Percentiles rank a stretch among this genome's conserved stretches.
Evolutionary conservation across 2,329 filamentous ascomycete genomes (phyloP).

Genomic region (Fusarium sp.): DNA sequence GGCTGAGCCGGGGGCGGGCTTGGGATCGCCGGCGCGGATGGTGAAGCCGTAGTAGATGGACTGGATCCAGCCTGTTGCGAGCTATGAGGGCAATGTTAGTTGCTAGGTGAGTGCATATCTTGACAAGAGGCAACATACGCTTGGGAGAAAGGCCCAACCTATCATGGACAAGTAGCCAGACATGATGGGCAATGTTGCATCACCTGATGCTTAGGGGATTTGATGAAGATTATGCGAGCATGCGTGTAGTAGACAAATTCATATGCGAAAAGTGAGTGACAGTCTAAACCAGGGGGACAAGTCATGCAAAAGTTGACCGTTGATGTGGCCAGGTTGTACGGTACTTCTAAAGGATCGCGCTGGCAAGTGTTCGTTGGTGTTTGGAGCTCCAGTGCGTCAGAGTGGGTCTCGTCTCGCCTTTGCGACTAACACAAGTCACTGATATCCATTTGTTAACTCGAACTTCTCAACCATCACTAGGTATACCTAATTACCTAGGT

Average conservation of each 20-base stretch:
- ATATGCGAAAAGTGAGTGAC: not conserved
- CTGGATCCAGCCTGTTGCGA: slow-evolving; percentile 84
- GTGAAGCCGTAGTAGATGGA: slow-evolving; percentile 88
- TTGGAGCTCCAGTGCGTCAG: slow-evolving; percentile 46
- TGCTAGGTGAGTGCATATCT: slow-evolving; percentile 2
- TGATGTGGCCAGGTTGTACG: slow-evolving; percentile 44
- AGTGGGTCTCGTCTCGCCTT: slow-evolving; percentile 42
- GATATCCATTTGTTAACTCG: slow-evolving; percentile 5
- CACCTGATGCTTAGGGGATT: slow-evolving; percentile 19
- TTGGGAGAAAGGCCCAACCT: slow-evolving; percentile 71
- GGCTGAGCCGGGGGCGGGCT: slow-evolving; percentile 78
- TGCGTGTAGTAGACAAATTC: slow-evolving; percentile 4
- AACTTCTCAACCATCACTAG: not conserved
- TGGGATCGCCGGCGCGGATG: slow-evolving; percentile 89
- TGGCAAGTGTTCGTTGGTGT: slow-evolving; percentile 34
- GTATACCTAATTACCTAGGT: too few relatives aligned
- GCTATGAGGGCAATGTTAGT: slow-evolving; percentile 62
- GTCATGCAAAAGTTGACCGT: slow-evolving; percentile 17
- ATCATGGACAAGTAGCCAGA: slow-evolving; percentile 67
- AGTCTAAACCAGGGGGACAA: not conserved
- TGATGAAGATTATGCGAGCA: slow-evolving; percentile 1
- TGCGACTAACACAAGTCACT: slow-evolving; percentile 1
- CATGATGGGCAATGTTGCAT: slow-evolving; percentile 57
- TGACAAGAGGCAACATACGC: slow-evolving; percentile 56
- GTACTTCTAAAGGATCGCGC: slow-evolving; percentile 30